Conservation (phyloP, 352 stramenopile genomes). For the Thalassiosira hispida region DNA sequence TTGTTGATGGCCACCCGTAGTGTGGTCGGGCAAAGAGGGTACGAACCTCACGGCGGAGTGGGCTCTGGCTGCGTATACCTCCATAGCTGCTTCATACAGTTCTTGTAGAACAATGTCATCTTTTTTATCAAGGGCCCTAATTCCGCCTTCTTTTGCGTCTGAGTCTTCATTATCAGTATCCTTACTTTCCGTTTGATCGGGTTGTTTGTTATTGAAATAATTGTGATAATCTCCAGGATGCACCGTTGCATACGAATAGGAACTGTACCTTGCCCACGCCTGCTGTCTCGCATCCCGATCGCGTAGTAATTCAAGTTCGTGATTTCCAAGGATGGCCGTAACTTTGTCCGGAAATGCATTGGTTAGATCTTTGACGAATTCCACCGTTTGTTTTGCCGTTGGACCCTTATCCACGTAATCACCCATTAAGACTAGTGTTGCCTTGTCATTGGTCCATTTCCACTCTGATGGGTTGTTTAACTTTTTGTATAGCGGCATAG, state of each 20-base stretch:
- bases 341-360: slow-evolving; percentile 58
- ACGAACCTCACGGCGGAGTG: slow-evolving; percentile 51
- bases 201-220: slow-evolving; percentile 42
- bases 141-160: background rate
- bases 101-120: slow-evolving; percentile 65
- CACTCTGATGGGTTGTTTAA: slow-evolving; percentile 45
- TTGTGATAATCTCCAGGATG: slow-evolving; percentile 70
- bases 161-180: background rate
- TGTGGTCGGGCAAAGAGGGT: slow-evolving; percentile 34
- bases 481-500: slow-evolving; percentile 20
- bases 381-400: slow-evolving; percentile 54
- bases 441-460: slow-evolving; percentile 39
- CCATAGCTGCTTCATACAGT: slow-evolving; percentile 60
- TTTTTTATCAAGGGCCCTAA: slow-evolving; percentile 42
- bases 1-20: background rate
- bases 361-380: slow-evolving; percentile 66
- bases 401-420: slow-evolving; percentile 78
- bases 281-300: slow-evolving; percentile 52
- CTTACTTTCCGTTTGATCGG: background rate
- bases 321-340: slow-evolving; percentile 67
- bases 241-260: slow-evolving; percentile 64
- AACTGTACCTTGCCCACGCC: slow-evolving; percentile 30
- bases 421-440: slow-evolving; percentile 66
- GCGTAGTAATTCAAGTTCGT: slow-evolving; percentile 69
- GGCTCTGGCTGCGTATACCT: slow-evolving; percentile 58